Evolutionary conservation across 2,329 filamentous ascomycete genomes (phyloP), one percentile per base, ranked within the genome.

Genomic region (Fusarium piperis): DNA sequence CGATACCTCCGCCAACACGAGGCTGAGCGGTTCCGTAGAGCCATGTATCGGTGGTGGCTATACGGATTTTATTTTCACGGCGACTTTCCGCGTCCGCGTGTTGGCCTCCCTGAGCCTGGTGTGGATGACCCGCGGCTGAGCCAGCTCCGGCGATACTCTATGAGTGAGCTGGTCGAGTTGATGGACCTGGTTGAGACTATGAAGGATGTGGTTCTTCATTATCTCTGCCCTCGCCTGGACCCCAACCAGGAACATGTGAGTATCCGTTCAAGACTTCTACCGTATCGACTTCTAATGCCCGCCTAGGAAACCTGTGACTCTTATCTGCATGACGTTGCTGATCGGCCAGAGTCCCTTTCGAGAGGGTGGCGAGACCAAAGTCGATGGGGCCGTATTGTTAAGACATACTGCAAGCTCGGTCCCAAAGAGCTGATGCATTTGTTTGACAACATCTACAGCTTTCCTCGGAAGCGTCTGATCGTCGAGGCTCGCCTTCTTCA

Each of bases 41-140:
- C 85, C 1, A 76, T 89, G 32, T 87, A 87, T 57, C 78, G 81
- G 33, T 89, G 87, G 87, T 88, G 87, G 86, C 80, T 87, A 5
- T 89, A 86, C 68, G 81, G 85, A 8, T 82, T 83, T 35, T 85
- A 86, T 66, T 88, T 88, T 65, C 86, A 89, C 52, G 83, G 83
- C 12, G 82, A 83, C 33, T 78, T 79, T 36, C 81, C 79, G 11
- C 77, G 79, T 28, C 82, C 82, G 5, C 79, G 80, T 10, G 62
- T 78, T 41, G 81, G 81, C 2, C 77, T 81, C 48, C 82, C 82
- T 0, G 81, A 82, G 65, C 80, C 82, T 12, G 79, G 76, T 28
- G 81, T 81, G 10, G 80, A 84, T 48, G 81, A 84, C 56, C 71
- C 83, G 13, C 79, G 85, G 48, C 80, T 79, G 30, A 84, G 81